Evolutionary conservation across 2,329 filamentous ascomycete genomes (phyloP).

Genomic region (Rugonectria rugulosa): DNA sequence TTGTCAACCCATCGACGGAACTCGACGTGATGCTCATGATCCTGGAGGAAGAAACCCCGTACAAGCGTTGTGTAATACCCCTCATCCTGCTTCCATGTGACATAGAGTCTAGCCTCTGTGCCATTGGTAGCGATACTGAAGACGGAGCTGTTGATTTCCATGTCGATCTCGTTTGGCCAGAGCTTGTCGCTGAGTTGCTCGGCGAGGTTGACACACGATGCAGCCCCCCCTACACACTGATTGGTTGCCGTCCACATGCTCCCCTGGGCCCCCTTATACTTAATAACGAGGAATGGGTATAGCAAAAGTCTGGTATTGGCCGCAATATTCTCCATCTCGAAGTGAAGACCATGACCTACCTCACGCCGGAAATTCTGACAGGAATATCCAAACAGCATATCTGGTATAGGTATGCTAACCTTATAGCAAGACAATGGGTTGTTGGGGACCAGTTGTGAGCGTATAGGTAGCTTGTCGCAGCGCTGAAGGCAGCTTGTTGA

Average conservation of each 20-base stretch:
- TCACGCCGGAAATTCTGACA: slow-evolving; percentile 6
- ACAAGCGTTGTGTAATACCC: not conserved
- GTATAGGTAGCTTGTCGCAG: slow-evolving; percentile 2
- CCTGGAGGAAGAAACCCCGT: slow-evolving; percentile 40
- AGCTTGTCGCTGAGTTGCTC: slow-evolving; percentile 39
- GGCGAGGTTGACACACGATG: slow-evolving; percentile 43
- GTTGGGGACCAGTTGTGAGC: slow-evolving; percentile 6
- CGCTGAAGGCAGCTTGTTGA: not conserved
- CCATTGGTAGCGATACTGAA: slow-evolving; percentile 42
- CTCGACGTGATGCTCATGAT: slow-evolving; percentile 37
- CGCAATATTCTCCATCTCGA: too few relatives aligned
- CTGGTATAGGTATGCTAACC: slow-evolving; percentile 23
- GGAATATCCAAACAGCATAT: slow-evolving; percentile 25
- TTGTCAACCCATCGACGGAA: slow-evolving; percentile 38
- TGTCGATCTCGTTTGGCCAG: slow-evolving; percentile 34
- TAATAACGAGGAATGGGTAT: slow-evolving; percentile 26
- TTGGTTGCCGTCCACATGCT: slow-evolving; percentile 47
- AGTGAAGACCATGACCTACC: too few relatives aligned
- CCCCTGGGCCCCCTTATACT: slow-evolving; percentile 39
- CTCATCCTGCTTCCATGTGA: slow-evolving; percentile 40
- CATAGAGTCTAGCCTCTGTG: slow-evolving; percentile 43
- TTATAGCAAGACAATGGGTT: not conserved
- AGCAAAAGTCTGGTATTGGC: not conserved
- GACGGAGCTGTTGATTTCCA: slow-evolving; percentile 30
- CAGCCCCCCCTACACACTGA: slow-evolving; percentile 44